phyloP scores from a whole-genome alignment of 2,329 filamentous ascomycete species.

The Tolypocladium inflatum region DNA sequence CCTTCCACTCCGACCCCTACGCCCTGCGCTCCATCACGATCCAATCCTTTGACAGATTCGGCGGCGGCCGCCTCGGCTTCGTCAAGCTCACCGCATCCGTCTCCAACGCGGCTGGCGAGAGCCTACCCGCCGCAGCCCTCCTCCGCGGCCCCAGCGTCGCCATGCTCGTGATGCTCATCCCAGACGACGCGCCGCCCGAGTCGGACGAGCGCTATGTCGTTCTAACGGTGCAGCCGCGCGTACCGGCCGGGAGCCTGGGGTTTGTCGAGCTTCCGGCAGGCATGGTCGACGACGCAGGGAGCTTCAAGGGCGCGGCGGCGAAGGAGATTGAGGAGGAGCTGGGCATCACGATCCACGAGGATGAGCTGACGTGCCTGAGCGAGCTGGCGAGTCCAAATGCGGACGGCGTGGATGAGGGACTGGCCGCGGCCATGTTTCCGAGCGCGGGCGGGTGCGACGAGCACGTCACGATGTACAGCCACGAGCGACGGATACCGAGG shows the following conservation, averaged over 20 bases:
- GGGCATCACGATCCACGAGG: slow-evolving; percentile 39
- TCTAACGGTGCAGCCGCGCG: slow-evolving; percentile 49
- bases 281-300: slow-evolving; percentile 44
- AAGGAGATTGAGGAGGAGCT: slow-evolving; percentile 53
- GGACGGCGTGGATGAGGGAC: slow-evolving; percentile 18
- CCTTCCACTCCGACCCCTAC: slow-evolving; percentile 47
- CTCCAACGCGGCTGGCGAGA: slow-evolving; percentile 35
- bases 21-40: slow-evolving; percentile 37
- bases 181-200: slow-evolving; percentile 32
- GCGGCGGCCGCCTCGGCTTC: slow-evolving; percentile 39
- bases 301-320: slow-evolving; percentile 48
- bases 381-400: slow-evolving; percentile 31
- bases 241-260: slow-evolving; percentile 43
- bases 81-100: slow-evolving; percentile 43
- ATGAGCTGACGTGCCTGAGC: slow-evolving; percentile 40
- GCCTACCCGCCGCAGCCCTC: slow-evolving; percentile 44
- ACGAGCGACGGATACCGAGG: slow-evolving; percentile 42
- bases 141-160: slow-evolving; percentile 52
- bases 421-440: slow-evolving; percentile 44
- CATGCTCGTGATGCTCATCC: slow-evolving; percentile 47
- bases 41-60: slow-evolving; percentile 45
- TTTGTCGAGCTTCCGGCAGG: slow-evolving; percentile 50
- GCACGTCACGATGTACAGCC: slow-evolving; percentile 47
- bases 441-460: slow-evolving; percentile 53
- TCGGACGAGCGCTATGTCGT: slow-evolving; percentile 44